Conservation (phyloP, 106 monocot species). For the Allium fistulosum region DNA sequence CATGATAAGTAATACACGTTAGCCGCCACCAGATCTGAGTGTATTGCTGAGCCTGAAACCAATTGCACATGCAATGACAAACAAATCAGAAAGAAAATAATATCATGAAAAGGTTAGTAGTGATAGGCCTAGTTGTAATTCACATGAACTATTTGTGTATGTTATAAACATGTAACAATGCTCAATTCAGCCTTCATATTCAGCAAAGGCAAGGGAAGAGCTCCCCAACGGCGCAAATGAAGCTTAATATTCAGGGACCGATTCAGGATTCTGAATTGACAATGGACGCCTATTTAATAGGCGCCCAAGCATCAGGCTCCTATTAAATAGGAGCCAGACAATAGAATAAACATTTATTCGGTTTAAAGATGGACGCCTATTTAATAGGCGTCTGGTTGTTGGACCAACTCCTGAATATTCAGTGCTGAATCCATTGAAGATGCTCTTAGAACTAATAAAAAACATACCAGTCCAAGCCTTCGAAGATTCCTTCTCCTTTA, state of each 20-base stretch:
- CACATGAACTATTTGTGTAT: neutral
- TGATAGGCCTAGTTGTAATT: neutral
- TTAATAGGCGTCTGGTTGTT: too few relatives aligned
- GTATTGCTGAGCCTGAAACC: constrained; percentile 7
- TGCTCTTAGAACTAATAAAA: neutral
- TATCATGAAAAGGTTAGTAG: neutral
- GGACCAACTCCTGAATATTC: too few relatives aligned
- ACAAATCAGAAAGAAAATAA: too few relatives aligned
- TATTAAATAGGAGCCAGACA: neutral
- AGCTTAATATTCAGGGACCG: too few relatives aligned
- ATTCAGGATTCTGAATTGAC: neutral
- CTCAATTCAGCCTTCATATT: neutral
- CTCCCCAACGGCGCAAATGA: neutral
- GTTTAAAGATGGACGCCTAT: neutral
- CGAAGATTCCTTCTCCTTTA: constrained; percentile 96
- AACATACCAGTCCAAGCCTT: constrained; percentile 91
- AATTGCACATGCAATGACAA: neutral
- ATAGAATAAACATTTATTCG: neutral
- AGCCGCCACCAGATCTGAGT: constrained; percentile 8
- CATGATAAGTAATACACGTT: neutral
- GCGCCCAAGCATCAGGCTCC: neutral
- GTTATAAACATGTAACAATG: neutral
- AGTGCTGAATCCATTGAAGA: neutral
- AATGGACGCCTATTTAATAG: neutral
- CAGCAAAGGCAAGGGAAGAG: neutral